Evolutionary conservation across 257 asterid species (phyloP).

Genomic region (Nicotiana obtusifolia): DNA sequence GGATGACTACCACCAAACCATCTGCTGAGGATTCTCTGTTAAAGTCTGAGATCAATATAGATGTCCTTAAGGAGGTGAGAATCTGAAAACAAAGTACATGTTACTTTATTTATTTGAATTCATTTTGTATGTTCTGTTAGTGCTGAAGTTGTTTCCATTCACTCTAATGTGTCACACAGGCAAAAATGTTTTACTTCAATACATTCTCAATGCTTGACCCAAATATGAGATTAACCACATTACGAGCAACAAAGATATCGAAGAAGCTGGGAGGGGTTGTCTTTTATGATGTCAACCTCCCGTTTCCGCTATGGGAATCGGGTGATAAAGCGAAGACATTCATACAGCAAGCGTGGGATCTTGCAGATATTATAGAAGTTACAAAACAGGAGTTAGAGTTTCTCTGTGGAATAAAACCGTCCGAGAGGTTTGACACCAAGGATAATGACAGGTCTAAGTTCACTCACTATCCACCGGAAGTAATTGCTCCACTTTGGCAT

Average conservation of each 20-base stretch:
- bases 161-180: constrained; percentile 39
- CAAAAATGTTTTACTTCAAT: constrained; percentile 87
- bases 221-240: constrained; percentile 65
- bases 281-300: constrained; percentile 84
- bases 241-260: constrained; percentile 58
- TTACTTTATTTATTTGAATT: not conserved
- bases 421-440: constrained; percentile 58
- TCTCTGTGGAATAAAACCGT: constrained; percentile 66
- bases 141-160: not conserved
- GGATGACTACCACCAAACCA: constrained; percentile 51
- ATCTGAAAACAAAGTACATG: not conserved
- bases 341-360: constrained; percentile 60
- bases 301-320: constrained; percentile 81
- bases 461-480: constrained; percentile 72
- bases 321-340: constrained; percentile 60
- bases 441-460: constrained; percentile 67
- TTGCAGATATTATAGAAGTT: constrained; percentile 77
- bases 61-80: constrained; percentile 85
- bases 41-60: constrained; percentile 70
- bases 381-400: constrained; percentile 94
- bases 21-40: constrained; percentile 83
- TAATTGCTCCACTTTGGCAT: constrained; percentile 75
- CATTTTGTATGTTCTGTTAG: not conserved
- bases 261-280: constrained; percentile 63
- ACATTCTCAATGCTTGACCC: constrained; percentile 73